These are phyloP conservation scores for Pseudotsuga menziesii DNA, from an alignment of 75 land plant species.

Conservation along the genomic window DNA sequence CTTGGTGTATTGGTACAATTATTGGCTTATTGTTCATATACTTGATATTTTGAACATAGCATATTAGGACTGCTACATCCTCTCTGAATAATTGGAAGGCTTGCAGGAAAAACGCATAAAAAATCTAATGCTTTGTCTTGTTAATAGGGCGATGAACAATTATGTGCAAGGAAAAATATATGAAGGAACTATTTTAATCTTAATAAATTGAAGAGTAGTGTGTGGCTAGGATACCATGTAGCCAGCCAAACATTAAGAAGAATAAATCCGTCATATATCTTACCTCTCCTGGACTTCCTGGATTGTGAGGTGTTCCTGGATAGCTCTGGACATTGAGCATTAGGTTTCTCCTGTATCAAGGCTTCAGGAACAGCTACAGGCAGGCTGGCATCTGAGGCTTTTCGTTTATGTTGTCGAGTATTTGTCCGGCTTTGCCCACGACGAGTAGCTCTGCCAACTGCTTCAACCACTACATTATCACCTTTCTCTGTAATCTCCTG, in stretches of 20 bases:
- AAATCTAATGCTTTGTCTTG: neutral
- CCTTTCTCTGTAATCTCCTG: constrained; percentile 6
- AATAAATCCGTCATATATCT: neutral
- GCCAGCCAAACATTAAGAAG: neutral
- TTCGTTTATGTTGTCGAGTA: constrained; percentile 7
- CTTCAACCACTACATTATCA: constrained; percentile 3
- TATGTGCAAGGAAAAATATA: neutral
- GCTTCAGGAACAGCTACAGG: neutral
- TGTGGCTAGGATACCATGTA: neutral
- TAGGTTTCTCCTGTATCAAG: neutral
- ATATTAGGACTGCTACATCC: no score
- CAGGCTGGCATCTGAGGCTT: constrained; percentile 5
- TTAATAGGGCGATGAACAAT: neutral
- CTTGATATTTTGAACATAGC: no score
- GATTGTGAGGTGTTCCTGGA: neutral
- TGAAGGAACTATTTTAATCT: neutral
- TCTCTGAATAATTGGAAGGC: neutral
- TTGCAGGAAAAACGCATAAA: neutral
- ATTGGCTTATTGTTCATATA: no score
- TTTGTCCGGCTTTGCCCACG: constrained; percentile 6
- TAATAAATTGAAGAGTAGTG: neutral
- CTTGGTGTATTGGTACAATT: no score
- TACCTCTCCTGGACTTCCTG: constrained; percentile 1
- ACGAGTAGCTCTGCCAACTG: neutral
- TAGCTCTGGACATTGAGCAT: neutral